Evolutionary conservation across 164 flowering plant species (phyloP).

Genomic region (Cinnamomum micranthum): DNA sequence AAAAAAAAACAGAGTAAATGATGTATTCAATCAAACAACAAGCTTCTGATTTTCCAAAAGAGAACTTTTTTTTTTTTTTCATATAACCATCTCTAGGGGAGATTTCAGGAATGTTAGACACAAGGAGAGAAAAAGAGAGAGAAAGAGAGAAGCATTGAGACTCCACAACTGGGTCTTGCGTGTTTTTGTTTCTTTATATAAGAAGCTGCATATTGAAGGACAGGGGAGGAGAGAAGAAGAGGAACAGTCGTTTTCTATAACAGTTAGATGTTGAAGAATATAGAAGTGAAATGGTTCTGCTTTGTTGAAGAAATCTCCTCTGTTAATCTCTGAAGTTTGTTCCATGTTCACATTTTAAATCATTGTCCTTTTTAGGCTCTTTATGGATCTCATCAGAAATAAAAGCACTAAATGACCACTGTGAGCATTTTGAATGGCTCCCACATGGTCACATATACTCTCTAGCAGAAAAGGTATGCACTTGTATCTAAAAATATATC

Average conservation of each 20-base stretch:
- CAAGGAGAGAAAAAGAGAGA: not conserved
- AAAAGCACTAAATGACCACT: too few species aligned
- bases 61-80: not conserved
- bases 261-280: not conserved
- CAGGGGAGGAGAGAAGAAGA: conserved; percentile 7
- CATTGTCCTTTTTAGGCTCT: too few species aligned
- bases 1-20: not conserved
- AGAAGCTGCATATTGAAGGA: conserved; percentile 8
- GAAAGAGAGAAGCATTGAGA: not conserved
- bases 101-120: not conserved
- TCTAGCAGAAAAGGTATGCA: too few species aligned
- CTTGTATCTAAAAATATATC: too few species aligned
- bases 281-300: too few species aligned
- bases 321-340: too few species aligned
- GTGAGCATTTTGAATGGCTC: too few species aligned
- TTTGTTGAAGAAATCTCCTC: too few species aligned
- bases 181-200: conserved; percentile 20
- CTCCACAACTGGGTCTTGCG: not conserved
- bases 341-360: too few species aligned
- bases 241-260: not conserved
- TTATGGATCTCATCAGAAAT: too few species aligned
- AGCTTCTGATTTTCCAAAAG: not conserved
- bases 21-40: not conserved
- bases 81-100: not conserved
- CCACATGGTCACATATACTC: too few species aligned